A percentile compares a stretch with the other conserved stretches of the same genome.
Evolutionary conservation across 306 rosid genomes (phyloP).

Genomic region (Glycine soja): DNA sequence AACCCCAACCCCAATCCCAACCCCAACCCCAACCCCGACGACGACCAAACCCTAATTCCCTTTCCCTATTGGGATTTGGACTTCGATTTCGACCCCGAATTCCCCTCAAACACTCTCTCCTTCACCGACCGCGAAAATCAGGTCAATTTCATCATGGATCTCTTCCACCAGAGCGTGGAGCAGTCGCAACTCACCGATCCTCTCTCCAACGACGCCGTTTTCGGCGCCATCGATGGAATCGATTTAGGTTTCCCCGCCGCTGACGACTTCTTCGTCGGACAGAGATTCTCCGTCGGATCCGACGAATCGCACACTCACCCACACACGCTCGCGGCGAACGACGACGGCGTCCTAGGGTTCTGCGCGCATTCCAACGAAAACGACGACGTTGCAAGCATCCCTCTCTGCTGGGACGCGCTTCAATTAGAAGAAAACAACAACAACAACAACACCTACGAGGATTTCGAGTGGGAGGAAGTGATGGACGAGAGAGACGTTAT

Average conservation of each 20-base stretch:
- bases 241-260: conserved; percentile 51
- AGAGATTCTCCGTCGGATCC: conserved; percentile 54
- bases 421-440: conserved; percentile 63
- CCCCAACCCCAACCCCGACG: conserved; percentile 20
- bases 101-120: conserved; percentile 49
- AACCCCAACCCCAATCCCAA: too few relatives aligned
- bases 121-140: conserved; percentile 63
- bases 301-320: conserved; percentile 37
- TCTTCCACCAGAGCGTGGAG: conserved; percentile 88
- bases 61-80: conserved; percentile 49
- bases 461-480: conserved; percentile 93
- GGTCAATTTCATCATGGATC: conserved; percentile 82
- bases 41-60: conserved; percentile 52
- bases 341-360: conserved; percentile 40
- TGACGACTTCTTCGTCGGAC: conserved; percentile 52
- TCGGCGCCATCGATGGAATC: conserved; percentile 52
- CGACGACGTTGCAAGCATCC: conserved; percentile 60
- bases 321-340: not conserved
- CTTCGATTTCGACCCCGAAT: conserved; percentile 58
- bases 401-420: conserved; percentile 76
- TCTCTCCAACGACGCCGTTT: conserved; percentile 50
- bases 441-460: conserved; percentile 55
- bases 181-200: conserved; percentile 69
- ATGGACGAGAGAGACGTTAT: conserved; percentile 70
- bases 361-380: conserved; percentile 61